These are phyloP conservation scores for Penicillium sp. DNA, from an alignment of 2,329 filamentous ascomycete species.

Conservation along the genomic window DNA sequence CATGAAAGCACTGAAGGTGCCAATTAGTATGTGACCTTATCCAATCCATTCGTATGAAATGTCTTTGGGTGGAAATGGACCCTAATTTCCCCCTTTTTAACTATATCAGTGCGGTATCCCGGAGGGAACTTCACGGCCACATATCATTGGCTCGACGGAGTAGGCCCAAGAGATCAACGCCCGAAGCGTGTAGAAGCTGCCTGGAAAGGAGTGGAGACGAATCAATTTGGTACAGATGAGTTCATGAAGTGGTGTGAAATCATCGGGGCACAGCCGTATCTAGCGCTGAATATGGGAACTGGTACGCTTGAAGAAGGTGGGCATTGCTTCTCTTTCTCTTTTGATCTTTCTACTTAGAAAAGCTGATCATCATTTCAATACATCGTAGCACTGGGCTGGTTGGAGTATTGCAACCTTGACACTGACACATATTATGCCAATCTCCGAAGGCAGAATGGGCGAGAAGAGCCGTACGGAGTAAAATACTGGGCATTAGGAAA, in stretches of 20 bases:
- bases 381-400: background rate
- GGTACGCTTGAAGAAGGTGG: background rate
- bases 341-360: no score
- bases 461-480: background rate
- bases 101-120: background rate
- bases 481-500: background rate
- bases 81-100: no score
- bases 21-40: background rate
- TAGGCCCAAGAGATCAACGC: background rate
- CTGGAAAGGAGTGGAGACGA: background rate
- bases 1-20: background rate
- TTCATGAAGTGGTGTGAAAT: background rate
- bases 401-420: background rate
- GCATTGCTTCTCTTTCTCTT: no score
- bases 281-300: background rate
- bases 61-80: no score
- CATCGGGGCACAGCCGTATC: background rate
- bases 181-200: background rate
- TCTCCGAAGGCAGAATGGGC: background rate
- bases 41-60: no score
- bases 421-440: background rate
- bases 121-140: background rate
- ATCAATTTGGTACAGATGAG: background rate
- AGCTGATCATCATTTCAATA: no score
- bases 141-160: background rate